Conservation (phyloP, 495 filamentous ascomycete genomes). For the Hyphodiscus hymeniophilus region DNA sequence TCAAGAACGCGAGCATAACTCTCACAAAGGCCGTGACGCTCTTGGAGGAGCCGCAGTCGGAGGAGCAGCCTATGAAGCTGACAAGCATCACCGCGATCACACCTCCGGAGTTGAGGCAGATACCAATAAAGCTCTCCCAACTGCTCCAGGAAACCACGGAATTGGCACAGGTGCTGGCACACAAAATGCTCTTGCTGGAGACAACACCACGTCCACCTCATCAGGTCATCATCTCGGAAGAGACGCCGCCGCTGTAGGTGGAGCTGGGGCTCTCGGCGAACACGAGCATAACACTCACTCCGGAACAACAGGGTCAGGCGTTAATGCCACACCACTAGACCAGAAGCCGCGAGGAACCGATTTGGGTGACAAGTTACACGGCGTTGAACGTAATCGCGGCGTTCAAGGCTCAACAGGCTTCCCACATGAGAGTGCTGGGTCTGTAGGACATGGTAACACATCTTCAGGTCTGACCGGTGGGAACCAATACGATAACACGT, state of each 20-base stretch:
- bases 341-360: no score
- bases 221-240: no score
- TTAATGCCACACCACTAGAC: no score
- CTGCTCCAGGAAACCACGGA: neutral
- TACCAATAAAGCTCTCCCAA: conserved; percentile 37
- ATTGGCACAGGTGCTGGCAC: neutral
- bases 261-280: neutral
- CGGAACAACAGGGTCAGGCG: neutral
- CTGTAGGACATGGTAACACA: no score
- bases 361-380: no score
- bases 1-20: conserved; percentile 17
- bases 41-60: neutral
- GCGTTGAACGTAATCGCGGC: no score
- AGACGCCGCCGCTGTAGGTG: no score
- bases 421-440: no score
- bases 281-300: conserved; percentile 8
- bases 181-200: neutral
- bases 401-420: no score
- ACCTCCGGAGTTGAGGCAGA: neutral
- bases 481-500: neutral
- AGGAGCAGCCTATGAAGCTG: conserved; percentile 5
- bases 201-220: neutral
- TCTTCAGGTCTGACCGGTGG: no score
- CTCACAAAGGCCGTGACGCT: conserved; percentile 3
- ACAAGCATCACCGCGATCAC: conserved; percentile 1